These are phyloP conservation scores for Aureobasidium musti DNA, from an alignment of 2,329 filamentous ascomycete species.

Conservation along the genomic window DNA sequence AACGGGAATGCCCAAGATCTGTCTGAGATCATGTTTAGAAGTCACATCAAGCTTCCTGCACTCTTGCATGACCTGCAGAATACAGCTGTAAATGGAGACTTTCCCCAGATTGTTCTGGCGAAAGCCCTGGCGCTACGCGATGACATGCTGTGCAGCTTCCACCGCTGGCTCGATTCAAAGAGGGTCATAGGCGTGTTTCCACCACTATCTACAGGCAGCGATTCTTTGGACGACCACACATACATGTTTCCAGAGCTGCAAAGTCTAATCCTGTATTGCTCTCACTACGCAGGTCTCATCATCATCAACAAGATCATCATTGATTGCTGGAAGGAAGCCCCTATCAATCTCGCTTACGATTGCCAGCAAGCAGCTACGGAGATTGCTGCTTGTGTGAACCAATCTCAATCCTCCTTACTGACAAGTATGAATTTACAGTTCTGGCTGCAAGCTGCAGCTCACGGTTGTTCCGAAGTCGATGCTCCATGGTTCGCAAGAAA, in stretches of 20 bases:
- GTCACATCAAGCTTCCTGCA: neutral
- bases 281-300: neutral
- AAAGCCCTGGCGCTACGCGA: neutral
- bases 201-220: neutral
- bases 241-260: neutral
- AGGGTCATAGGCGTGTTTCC: neutral
- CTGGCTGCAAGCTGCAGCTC: neutral
- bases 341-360: neutral
- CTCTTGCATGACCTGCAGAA: neutral
- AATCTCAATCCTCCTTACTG: neutral
- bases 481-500: neutral
- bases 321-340: neutral
- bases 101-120: neutral
- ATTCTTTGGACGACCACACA: neutral
- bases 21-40: neutral
- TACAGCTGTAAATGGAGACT: neutral
- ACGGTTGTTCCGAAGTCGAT: neutral
- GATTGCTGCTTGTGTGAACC: neutral
- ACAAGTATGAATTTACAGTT: neutral
- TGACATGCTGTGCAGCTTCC: neutral
- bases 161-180: neutral
- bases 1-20: neutral
- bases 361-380: neutral
- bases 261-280: neutral
- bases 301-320: neutral